Percentiles rank a stretch among this genome's conserved stretches.
Evolutionary conservation across 2,329 filamentous ascomycete genomes (phyloP).

Genomic region (Paraconiothyrium sp.): DNA sequence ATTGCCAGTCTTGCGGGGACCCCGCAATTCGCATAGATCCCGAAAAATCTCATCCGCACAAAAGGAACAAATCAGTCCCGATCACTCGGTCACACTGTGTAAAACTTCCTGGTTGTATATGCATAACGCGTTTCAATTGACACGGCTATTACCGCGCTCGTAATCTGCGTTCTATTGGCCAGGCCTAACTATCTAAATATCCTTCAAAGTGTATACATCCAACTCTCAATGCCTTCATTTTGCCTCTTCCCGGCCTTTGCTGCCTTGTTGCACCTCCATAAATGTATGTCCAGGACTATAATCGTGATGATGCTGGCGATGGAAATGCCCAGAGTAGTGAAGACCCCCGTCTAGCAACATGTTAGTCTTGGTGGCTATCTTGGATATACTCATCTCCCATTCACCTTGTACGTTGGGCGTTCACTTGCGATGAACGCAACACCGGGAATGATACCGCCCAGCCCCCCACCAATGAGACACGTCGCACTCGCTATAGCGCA

Average conservation of each 20-base stretch:
- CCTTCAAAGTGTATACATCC: conserved; percentile 6
- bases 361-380: background rate
- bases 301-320: background rate
- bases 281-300: background rate
- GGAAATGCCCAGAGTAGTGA: background rate
- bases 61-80: no score
- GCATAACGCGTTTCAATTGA: no score
- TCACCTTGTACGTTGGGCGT: background rate
- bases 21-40: no score
- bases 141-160: no score
- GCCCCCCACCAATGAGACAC: background rate
- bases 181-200: no score
- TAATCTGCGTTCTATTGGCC: no score
- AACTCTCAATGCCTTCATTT: conserved; percentile 1
- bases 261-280: conserved; percentile 7
- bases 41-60: no score
- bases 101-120: no score
- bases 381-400: background rate
- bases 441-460: conserved; percentile 4
- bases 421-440: background rate
- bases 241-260: background rate
- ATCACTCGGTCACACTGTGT: no score
- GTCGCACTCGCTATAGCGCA: conserved; percentile 24
- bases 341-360: background rate
- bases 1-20: no score